Conservation (phyloP, 179 eudicot genomes). For the Nepenthes alata region DNA sequence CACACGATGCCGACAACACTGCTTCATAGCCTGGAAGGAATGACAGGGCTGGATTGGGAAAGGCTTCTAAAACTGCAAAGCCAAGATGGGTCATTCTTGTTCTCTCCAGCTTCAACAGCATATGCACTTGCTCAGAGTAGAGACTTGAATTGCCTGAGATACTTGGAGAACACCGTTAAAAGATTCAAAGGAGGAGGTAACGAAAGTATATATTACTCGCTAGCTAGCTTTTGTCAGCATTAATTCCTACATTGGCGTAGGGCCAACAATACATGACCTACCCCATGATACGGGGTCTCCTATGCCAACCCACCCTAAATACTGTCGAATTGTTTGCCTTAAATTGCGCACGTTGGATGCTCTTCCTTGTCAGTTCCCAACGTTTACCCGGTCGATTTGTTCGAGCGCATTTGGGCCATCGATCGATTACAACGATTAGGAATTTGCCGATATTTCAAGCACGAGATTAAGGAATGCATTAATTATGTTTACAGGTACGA, state of each 20-base stretch:
- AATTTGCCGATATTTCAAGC: conserved; percentile 49
- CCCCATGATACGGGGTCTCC: background rate
- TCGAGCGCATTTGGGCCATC: conserved; percentile 69
- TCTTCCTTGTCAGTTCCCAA: conserved; percentile 45
- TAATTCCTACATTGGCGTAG: no score
- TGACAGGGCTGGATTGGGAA: conserved; percentile 62
- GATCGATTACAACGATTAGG: conserved; percentile 87
- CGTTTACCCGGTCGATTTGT: conserved; percentile 79
- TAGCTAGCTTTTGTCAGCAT: no score
- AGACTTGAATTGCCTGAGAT: conserved; percentile 50
- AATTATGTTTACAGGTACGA: conserved; percentile 50
- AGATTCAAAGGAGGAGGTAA: conserved; percentile 89
- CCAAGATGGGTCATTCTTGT: conserved; percentile 80
- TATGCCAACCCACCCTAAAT: no score
- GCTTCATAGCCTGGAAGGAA: conserved; percentile 83
- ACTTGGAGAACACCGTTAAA: conserved; percentile 43
- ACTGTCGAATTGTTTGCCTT: background rate
- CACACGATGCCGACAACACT: conserved; percentile 74
- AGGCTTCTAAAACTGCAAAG: conserved; percentile 60
- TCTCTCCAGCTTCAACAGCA: conserved; percentile 95
- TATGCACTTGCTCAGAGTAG: conserved; percentile 81
- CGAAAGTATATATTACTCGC: background rate
- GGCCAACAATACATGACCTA: no score
- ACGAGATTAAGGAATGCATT: conserved; percentile 49
- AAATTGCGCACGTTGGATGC: background rate